Conservation (phyloP, 75 land plant species). For the Isoetes taiwanensis region DNA sequence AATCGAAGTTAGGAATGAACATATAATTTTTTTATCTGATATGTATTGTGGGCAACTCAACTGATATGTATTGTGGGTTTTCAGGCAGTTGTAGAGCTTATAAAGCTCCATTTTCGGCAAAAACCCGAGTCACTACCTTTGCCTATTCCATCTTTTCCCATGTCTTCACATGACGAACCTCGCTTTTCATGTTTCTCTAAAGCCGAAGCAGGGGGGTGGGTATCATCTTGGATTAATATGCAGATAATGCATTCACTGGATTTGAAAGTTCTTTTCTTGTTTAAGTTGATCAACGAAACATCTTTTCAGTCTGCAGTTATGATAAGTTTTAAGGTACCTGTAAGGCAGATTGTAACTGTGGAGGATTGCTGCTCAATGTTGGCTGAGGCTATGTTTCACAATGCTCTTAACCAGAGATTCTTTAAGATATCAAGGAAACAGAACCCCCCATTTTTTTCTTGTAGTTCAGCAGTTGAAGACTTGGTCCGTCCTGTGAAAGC, state of each 20-base stretch:
- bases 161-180: conserved; percentile 75
- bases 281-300: too few relatives aligned
- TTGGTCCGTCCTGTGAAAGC: conserved; percentile 76
- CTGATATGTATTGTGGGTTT: too few relatives aligned
- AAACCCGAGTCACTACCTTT: conserved; percentile 30
- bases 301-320: conserved; percentile 78
- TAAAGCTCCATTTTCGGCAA: conserved; percentile 59
- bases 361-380: conserved; percentile 57
- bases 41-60: too few relatives aligned
- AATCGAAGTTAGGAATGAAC: too few relatives aligned
- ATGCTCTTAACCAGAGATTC: conserved; percentile 87
- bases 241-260: too few relatives aligned
- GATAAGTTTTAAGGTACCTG: conserved; percentile 75
- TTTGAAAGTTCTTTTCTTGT: too few relatives aligned
- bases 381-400: conserved; percentile 79
- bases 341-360: conserved; percentile 45
- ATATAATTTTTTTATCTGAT: too few relatives aligned
- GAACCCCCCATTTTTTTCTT: conserved; percentile 90
- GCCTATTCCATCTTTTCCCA: conserved; percentile 44
- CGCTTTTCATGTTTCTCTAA: conserved; percentile 91
- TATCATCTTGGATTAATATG: too few relatives aligned
- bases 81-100: conserved; percentile 83
- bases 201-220: conserved; percentile 93
- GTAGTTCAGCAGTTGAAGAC: conserved; percentile 58
- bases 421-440: conserved; percentile 75